These are phyloP conservation scores for Cystobasidiaceae sp. DNA, from an alignment of 1,284 basidiomycete species.

Conservation along the genomic window DNA sequence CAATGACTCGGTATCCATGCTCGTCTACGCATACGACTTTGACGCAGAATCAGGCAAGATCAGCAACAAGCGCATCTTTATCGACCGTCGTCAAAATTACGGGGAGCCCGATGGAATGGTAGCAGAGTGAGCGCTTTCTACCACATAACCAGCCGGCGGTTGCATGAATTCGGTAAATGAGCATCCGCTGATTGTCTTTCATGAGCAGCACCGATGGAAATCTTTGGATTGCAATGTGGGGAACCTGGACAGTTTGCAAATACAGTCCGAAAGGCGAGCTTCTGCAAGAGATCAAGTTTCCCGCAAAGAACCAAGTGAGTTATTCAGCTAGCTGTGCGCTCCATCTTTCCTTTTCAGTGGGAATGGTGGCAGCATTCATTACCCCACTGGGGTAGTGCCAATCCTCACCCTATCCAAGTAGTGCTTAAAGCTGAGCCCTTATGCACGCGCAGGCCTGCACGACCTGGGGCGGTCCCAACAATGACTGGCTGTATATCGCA, in stretches of 20 bases:
- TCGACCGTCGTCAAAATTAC: slow-evolving; percentile 12
- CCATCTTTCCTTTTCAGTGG: too few relatives aligned
- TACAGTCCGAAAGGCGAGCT: slow-evolving; percentile 14
- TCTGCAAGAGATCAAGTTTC: neutral
- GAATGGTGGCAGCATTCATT: too few relatives aligned
- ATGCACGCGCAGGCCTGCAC: too few relatives aligned
- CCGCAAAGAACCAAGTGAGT: slow-evolving; percentile 1
- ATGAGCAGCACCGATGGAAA: slow-evolving; percentile 20
- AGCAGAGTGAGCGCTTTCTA: too few relatives aligned
- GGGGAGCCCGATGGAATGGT: slow-evolving; percentile 27
- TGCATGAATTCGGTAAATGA: neutral
- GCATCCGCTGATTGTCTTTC: neutral
- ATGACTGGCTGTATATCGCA: slow-evolving; percentile 25
- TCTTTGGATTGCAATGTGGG: slow-evolving; percentile 27
- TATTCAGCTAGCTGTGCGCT: too few relatives aligned
- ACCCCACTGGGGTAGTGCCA: too few relatives aligned
- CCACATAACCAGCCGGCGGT: too few relatives aligned
- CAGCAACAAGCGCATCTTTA: slow-evolving; percentile 22
- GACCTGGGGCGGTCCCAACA: slow-evolving; percentile 26
- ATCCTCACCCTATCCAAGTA: too few relatives aligned
- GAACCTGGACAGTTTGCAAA: slow-evolving; percentile 6
- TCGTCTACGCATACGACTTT: slow-evolving; percentile 23
- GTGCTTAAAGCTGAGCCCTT: too few relatives aligned
- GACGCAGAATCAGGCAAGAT: slow-evolving; percentile 20
- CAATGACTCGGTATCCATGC: slow-evolving; percentile 14